These are phyloP conservation scores for Daldinia concentrica DNA, from an alignment of 495 filamentous ascomycete genomes.

Conservation along the genomic window DNA sequence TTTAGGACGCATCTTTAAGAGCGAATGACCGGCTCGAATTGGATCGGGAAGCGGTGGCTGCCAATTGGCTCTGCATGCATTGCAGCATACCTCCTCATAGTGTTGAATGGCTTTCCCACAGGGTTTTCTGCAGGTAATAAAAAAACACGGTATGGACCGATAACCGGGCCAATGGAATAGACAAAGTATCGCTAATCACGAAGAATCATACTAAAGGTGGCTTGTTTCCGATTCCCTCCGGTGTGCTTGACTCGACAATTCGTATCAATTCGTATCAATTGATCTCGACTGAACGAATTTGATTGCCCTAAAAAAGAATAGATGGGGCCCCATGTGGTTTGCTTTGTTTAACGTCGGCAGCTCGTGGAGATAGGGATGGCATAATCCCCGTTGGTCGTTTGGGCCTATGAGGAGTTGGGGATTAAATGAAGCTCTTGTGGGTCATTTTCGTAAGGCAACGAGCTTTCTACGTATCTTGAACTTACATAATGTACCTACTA, in stretches of 20 bases:
- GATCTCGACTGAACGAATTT: not conserved
- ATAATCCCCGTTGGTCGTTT: not conserved
- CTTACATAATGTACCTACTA: not conserved
- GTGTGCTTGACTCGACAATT: constrained; percentile 2
- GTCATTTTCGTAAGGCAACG: constrained; percentile 4
- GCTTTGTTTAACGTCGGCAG: constrained; percentile 3
- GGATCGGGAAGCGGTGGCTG: constrained; percentile 19
- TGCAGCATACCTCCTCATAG: not conserved
- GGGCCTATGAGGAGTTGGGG: not conserved
- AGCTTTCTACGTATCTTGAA: not conserved
- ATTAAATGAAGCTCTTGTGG: constrained; percentile 9
- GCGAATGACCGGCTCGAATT: constrained; percentile 15
- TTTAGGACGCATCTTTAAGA: constrained; percentile 13
- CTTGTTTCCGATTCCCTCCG: not conserved
- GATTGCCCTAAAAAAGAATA: constrained; percentile 6
- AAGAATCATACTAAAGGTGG: not conserved
- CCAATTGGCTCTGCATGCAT: constrained; percentile 16
- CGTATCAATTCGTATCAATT: not conserved
- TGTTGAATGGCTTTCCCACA: too few relatives aligned
- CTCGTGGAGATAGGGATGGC: constrained; percentile 9
- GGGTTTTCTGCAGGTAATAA: not conserved
- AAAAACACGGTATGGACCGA: not conserved
- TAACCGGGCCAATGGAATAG: not conserved
- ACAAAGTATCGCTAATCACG: not conserved
- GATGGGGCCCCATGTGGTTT: constrained; percentile 3